phyloP scores from a whole-genome alignment of 768 basidiomycete species.

The Podaxis mareebaensis region DNA sequence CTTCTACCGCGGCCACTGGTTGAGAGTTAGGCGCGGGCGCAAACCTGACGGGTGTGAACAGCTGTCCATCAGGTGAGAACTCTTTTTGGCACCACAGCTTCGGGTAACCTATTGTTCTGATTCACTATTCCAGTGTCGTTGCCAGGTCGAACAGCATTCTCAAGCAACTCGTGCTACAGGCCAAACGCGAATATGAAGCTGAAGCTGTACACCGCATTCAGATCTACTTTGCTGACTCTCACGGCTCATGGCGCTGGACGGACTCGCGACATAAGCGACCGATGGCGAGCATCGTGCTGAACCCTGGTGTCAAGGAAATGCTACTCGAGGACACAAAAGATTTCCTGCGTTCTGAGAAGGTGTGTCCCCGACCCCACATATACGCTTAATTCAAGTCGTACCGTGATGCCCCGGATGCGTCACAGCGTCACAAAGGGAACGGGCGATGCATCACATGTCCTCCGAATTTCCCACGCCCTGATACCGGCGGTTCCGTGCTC shows the following conservation, averaged over 20 bases:
- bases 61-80: conserved; percentile 67
- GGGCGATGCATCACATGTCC: conserved; percentile 6
- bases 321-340: conserved; percentile 78
- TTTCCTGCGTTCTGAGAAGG: conserved; percentile 84
- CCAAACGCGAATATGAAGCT: conserved; percentile 88
- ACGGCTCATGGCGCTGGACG: conserved; percentile 87
- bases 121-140: conserved; percentile 52
- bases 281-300: conserved; percentile 84
- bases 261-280: conserved; percentile 88
- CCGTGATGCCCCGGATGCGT: neutral
- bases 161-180: conserved; percentile 86
- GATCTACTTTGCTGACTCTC: conserved; percentile 87
- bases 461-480: conserved; percentile 7
- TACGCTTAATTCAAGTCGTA: neutral
- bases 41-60: conserved; percentile 75
- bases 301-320: conserved; percentile 90
- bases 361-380: conserved; percentile 24
- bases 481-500: neutral
- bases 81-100: neutral
- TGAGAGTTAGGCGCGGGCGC: conserved; percentile 69
- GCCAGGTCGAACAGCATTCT: conserved; percentile 82
- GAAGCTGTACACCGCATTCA: conserved; percentile 86
- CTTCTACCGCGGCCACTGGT: conserved; percentile 83
- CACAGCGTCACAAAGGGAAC: neutral
- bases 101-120: neutral